Conservation (phyloP, 2,329 filamentous ascomycete genomes). For the Hypoxylon rubiginosum region DNA sequence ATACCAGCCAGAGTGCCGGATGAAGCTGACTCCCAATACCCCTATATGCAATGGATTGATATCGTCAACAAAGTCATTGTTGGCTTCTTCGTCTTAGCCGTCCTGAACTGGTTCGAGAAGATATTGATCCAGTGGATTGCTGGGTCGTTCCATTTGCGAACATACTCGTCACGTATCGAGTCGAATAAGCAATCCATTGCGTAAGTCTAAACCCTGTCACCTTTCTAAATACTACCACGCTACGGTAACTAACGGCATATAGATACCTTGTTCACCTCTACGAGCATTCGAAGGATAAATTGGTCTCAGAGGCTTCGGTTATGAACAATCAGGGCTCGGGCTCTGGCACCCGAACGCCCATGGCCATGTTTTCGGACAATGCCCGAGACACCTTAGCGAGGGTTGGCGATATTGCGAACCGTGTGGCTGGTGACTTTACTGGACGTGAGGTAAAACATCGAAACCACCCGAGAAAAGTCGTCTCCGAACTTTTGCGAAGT, state of each 20-base stretch:
- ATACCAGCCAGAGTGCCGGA: slow-evolving; percentile 52
- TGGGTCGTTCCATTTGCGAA: slow-evolving; percentile 90
- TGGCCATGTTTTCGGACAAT: slow-evolving; percentile 78
- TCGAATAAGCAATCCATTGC: slow-evolving; percentile 91
- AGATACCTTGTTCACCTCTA: slow-evolving; percentile 66
- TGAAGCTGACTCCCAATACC: slow-evolving; percentile 61
- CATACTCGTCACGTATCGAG: slow-evolving; percentile 91
- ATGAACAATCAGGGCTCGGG: slow-evolving; percentile 59
- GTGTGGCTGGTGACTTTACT: slow-evolving; percentile 88
- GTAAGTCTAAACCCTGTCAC: slow-evolving; percentile 64
- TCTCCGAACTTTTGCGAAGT: slow-evolving; percentile 80
- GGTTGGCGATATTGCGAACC: slow-evolving; percentile 85
- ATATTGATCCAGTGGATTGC: slow-evolving; percentile 95
- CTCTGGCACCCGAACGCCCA: slow-evolving; percentile 79
- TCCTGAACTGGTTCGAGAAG: slow-evolving; percentile 90
- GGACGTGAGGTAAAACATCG: slow-evolving; percentile 76
- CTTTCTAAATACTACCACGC: slow-evolving; percentile 67
- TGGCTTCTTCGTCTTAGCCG: slow-evolving; percentile 81
- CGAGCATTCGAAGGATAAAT: slow-evolving; percentile 82
- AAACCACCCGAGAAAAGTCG: slow-evolving; percentile 86
- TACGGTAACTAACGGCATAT: slow-evolving; percentile 9
- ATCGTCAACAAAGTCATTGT: slow-evolving; percentile 89
- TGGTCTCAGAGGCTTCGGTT: slow-evolving; percentile 66
- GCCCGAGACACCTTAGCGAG: slow-evolving; percentile 82
- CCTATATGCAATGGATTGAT: slow-evolving; percentile 76